Base-by-base conservation (phyloP, 2,329 filamentous ascomycete genomes). In the Ascochyta viciae-villosae region DNA sequence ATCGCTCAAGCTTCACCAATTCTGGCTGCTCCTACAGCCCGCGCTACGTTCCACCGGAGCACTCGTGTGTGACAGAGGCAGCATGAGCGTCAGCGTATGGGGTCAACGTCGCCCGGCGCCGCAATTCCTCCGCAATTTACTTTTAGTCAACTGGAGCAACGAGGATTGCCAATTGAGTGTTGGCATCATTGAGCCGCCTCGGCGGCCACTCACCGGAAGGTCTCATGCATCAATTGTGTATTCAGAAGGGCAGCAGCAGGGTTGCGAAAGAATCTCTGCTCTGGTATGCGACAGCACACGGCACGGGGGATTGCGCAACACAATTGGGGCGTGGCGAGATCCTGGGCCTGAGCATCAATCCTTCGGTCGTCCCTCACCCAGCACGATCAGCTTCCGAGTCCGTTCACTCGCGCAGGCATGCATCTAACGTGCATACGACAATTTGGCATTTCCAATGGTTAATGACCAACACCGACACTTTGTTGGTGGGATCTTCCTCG, bases 381-480 rank as follows among this genome's bases (percentile, higher is more conserved):
- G 47, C 58, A 50, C 46, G 39, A 53, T 46, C 61, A 63, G 55
- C 65, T 64, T 60, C 60, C 64, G 44, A 45, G 50, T 57, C 48
- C 47, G 60, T 67, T 60, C 50, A 23, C 61, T 62, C 35, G 54
- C 54, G 52, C 31, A 33, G 49, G 34, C 48, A 31, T 34, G 46
- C 52, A 35, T 43, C 29, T 41, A 31, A 41, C 39, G 27, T 46
- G 44, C 49, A 37, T 27, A 27, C 33, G 39, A 43, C 22, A 29
- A 13, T 24, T 39, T 51, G 39, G 26, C 33, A 44, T 35, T 42
- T 40, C 23, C 50, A 41, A 46, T 50, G 31, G 27, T 13, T 22
- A 10, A 35, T 38, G 24, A 26, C 37, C 40, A 45, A 42, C 15
- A 37, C 27, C 34, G 44, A 43, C 44, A 39, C 12, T 23, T 12